Evolutionary conservation across 2,329 filamentous ascomycete genomes (phyloP).

Genomic region (Apiospora sp.): DNA sequence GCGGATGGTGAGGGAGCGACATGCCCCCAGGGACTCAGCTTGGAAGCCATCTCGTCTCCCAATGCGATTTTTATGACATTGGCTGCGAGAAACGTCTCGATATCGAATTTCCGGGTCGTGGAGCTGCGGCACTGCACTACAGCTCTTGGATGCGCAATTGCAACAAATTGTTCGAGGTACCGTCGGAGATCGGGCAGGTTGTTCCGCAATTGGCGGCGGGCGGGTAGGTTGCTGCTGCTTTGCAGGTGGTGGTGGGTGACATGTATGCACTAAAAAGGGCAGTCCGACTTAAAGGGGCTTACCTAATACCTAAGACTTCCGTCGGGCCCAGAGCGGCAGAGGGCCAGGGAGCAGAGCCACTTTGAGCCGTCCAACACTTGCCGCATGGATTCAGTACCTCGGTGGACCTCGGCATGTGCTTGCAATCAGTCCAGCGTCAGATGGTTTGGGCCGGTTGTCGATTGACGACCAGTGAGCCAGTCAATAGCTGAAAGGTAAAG

Average conservation of each 20-base stretch:
- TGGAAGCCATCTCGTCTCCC: constrained; percentile 40
- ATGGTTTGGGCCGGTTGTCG: constrained; percentile 10
- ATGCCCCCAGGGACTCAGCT: constrained; percentile 40
- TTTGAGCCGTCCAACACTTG: not conserved
- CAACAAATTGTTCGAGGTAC: constrained; percentile 18
- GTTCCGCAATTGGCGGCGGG: constrained; percentile 6
- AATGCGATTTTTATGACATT: constrained; percentile 19
- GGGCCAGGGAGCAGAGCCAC: not conserved
- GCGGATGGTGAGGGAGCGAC: constrained; percentile 41
- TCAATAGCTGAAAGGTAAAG: constrained; percentile 10
- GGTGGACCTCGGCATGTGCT: constrained; percentile 32
- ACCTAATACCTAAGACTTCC: not conserved
- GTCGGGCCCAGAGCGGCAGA: not conserved
- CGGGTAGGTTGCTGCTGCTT: not conserved
- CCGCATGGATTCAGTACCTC: constrained; percentile 25
- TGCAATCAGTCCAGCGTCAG: constrained; percentile 18
- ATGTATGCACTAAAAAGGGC: not conserved
- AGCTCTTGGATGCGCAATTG: not conserved
- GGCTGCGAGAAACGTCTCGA: constrained; percentile 2
- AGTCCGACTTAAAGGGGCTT: not conserved
- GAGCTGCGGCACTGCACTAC: not conserved
- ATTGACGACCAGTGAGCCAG: not conserved
- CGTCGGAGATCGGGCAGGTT: constrained; percentile 7
- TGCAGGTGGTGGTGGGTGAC: not conserved
- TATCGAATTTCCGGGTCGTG: not conserved